Evolutionary conservation across 1,139 yeast species (phyloP).

Genomic region (Debaryomycetaceae sp.): DNA sequence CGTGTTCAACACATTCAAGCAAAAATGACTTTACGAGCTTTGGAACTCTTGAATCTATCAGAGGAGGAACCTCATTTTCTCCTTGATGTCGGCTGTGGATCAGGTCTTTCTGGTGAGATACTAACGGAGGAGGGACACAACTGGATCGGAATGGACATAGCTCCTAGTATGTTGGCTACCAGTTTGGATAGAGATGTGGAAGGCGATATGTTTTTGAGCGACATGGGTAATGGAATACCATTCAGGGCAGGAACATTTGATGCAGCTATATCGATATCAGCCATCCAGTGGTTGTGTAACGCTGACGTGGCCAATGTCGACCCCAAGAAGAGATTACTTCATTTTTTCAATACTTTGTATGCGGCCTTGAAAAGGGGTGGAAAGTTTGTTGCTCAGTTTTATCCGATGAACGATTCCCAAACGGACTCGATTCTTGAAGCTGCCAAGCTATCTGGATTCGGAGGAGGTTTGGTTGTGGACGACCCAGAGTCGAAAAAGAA

Average conservation of each 20-base stretch:
- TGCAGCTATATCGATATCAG: conserved; percentile 93
- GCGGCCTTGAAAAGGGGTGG: conserved; percentile 91
- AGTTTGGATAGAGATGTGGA: conserved; percentile 89
- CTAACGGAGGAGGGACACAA: conserved; percentile 89
- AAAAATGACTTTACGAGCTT: conserved; percentile 90
- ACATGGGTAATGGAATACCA: conserved; percentile 93
- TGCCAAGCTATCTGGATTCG: conserved; percentile 93
- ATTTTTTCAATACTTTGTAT: conserved; percentile 85
- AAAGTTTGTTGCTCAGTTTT: conserved; percentile 94
- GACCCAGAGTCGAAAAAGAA: conserved; percentile 91
- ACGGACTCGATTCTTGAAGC: conserved; percentile 72
- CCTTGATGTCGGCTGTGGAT: conserved; percentile 95
- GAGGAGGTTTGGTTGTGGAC: conserved; percentile 92
- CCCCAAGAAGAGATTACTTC: conserved; percentile 78
- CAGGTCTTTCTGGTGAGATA: conserved; percentile 94
- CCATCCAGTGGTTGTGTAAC: conserved; percentile 96
- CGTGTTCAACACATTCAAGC: conserved; percentile 99
- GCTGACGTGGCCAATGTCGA: conserved; percentile 83
- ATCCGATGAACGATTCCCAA: conserved; percentile 88
- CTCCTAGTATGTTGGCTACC: conserved; percentile 94
- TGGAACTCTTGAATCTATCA: conserved; percentile 73
- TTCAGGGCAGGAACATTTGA: conserved; percentile 96
- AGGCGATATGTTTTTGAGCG: conserved; percentile 88
- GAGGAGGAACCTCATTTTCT: conserved; percentile 65
- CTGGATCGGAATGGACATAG: conserved; percentile 97